phyloP scores from a whole-genome alignment of 805 yeast genomes.

The Starmerella sp. region DNA sequence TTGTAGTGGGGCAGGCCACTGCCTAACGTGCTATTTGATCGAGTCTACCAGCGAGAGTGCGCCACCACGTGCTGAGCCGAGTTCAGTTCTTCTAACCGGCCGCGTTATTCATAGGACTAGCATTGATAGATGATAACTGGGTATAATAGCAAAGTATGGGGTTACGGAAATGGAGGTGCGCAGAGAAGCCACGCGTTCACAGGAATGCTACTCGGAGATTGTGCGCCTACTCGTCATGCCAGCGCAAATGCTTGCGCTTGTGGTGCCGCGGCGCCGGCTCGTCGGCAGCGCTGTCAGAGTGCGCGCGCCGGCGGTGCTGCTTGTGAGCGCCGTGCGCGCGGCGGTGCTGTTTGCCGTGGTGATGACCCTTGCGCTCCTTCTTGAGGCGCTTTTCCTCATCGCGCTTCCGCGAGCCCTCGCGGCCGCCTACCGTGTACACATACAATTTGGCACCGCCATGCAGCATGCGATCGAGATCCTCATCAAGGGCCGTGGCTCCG shows the following conservation, averaged over 20 bases:
- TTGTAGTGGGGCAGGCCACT: too few species aligned
- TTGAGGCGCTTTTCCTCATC: not conserved
- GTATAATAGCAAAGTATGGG: too few species aligned
- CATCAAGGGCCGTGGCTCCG: not conserved
- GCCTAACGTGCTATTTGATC: too few species aligned
- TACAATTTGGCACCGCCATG: not conserved
- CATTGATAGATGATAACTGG: too few species aligned
- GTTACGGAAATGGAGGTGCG: too few species aligned
- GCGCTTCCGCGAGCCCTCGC: not conserved
- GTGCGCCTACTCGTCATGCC: constrained; percentile 1
- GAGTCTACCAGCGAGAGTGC: too few species aligned
- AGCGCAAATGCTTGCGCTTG: not conserved
- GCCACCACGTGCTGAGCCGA: too few species aligned
- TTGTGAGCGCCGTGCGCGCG: not conserved
- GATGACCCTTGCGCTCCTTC: not conserved
- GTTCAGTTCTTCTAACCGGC: too few species aligned
- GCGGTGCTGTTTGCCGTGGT: not conserved
- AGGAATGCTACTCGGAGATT: too few species aligned
- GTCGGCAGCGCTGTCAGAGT: not conserved
- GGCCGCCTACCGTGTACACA: not conserved
- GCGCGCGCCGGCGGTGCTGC: not conserved
- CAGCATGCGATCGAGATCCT: not conserved
- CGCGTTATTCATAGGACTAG: too few species aligned
- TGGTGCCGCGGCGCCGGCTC: not conserved
- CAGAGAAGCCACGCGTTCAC: too few species aligned